Base-by-base conservation (phyloP, 2,329 filamentous ascomycete species). In the Hymenoscyphus infarciens region DNA sequence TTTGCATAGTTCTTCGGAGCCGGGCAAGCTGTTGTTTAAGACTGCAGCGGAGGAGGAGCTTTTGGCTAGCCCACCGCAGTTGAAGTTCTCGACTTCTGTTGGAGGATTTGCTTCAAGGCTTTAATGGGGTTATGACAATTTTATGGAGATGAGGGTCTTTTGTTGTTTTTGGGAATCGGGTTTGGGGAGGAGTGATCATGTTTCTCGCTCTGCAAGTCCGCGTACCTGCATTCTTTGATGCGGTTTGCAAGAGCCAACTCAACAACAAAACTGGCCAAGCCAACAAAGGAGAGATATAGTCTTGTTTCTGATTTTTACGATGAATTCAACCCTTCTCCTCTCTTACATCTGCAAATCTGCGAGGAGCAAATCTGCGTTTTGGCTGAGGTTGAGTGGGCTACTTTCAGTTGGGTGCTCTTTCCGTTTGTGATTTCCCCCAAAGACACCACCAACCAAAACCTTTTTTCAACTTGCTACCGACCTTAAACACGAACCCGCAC, bases 81-180 rank as follows among this genome's bases (percentile, higher is more conserved):
- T 73, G 56, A 73, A 72, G 63, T 64, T 72, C 63, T 45, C 71
- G 27, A 68, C 68, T 56, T 16, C 55, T 25, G 68, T 62, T 19
- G 71, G 69, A 10, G 72, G 72, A 1, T 74, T 72, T 61, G 42
- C 61, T 27, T 68, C 67, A 13, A 52, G 19, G 11, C 10, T 22
- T 22, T 4, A 52, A 52, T 52, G n/a, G 19, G 11, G 15, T 22
- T 22, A 25, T 25, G 8, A 5, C 45, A 5, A 25, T 25, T 45
- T 19, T 35, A 19, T 42, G 54, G 29, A 8, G 29, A 35, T 13
- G 13, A 10, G 25, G 45, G 2, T 52, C 2, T 22, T 13, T 52
- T 52, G 42, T 31, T 27, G 5, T 10, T 49, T 22, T 22, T 22
- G 10, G 25, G 19, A 22, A 52, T 38, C 45, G 19, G 19, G 19